A percentile compares a stretch with the other conserved stretches of the same genome.
Conservation (phyloP, 768 basidiomycete species). For the Clathrus columnatus region DNA sequence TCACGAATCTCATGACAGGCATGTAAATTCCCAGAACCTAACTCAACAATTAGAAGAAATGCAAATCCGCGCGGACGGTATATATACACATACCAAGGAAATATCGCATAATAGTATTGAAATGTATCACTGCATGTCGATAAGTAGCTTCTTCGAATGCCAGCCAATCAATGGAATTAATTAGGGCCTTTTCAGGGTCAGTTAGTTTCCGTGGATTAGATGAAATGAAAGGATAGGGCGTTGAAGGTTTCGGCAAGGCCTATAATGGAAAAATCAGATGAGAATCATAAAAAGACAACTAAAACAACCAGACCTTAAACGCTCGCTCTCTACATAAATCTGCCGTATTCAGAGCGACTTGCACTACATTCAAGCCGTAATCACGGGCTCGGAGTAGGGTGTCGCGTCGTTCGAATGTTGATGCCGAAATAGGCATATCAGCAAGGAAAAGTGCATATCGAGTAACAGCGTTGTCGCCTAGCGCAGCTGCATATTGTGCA, state of each 20-base stretch:
- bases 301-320: slow-evolving; percentile 42
- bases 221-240: slow-evolving; percentile 30
- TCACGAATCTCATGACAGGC: slow-evolving; percentile 9
- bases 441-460: slow-evolving; percentile 88
- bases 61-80: background rate
- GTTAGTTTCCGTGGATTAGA: slow-evolving; percentile 44
- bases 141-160: slow-evolving; percentile 68
- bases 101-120: slow-evolving; percentile 81
- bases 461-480: slow-evolving; percentile 86
- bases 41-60: background rate
- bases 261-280: slow-evolving; percentile 6
- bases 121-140: slow-evolving; percentile 71
- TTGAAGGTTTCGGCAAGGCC: background rate
- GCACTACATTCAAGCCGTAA: slow-evolving; percentile 74
- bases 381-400: slow-evolving; percentile 72
- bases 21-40: slow-evolving; percentile 67
- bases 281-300: slow-evolving; percentile 8
- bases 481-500: slow-evolving; percentile 85
- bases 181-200: slow-evolving; percentile 52
- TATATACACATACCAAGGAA: slow-evolving; percentile 60
- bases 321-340: slow-evolving; percentile 67
- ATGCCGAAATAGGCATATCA: slow-evolving; percentile 56
- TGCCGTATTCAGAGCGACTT: slow-evolving; percentile 74
- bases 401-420: slow-evolving; percentile 52
- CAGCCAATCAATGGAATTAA: slow-evolving; percentile 93